Percentiles rank a stretch among this genome's conserved stretches.
phyloP scores from a whole-genome alignment of 768 basidiomycete species.

The Megacollybia marginata region DNA sequence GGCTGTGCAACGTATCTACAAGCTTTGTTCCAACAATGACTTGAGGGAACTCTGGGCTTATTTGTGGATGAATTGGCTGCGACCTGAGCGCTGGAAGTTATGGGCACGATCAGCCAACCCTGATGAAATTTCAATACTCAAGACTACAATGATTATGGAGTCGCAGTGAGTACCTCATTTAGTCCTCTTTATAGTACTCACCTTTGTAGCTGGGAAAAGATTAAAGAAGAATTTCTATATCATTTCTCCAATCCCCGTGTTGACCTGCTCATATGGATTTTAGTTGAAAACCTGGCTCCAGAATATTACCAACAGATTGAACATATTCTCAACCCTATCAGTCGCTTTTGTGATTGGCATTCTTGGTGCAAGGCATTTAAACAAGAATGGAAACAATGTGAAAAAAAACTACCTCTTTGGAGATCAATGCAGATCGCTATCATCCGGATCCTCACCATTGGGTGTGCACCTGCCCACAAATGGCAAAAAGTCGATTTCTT shows the following conservation, averaged over 20 bases:
- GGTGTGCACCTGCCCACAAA: conserved; percentile 11
- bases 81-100: conserved; percentile 10
- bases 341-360: conserved; percentile 13
- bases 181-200: conserved; percentile 7
- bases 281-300: conserved; percentile 7
- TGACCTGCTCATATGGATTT: conserved; percentile 13
- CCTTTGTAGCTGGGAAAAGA: conserved; percentile 4
- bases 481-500: conserved; percentile 10
- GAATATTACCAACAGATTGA: conserved; percentile 1
- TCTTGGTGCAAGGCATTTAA: conserved; percentile 21
- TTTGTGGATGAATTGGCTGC: conserved; percentile 16
- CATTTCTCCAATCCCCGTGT: no score
- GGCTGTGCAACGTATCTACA: conserved; percentile 14
- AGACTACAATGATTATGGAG: conserved; percentile 17
- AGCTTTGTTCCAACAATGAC: conserved; percentile 10
- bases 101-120: conserved; percentile 16
- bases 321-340: conserved; percentile 7
- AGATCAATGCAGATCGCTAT: not conserved
- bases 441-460: no score
- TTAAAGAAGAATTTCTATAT: no score
- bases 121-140: conserved; percentile 7
- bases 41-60: conserved; percentile 18
- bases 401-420: not conserved
- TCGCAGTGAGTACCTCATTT: conserved; percentile 13
- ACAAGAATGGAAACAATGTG: conserved; percentile 2